phyloP scores from a whole-genome alignment of 2,329 filamentous ascomycete species.

The Cladosporium oxysporum region DNA sequence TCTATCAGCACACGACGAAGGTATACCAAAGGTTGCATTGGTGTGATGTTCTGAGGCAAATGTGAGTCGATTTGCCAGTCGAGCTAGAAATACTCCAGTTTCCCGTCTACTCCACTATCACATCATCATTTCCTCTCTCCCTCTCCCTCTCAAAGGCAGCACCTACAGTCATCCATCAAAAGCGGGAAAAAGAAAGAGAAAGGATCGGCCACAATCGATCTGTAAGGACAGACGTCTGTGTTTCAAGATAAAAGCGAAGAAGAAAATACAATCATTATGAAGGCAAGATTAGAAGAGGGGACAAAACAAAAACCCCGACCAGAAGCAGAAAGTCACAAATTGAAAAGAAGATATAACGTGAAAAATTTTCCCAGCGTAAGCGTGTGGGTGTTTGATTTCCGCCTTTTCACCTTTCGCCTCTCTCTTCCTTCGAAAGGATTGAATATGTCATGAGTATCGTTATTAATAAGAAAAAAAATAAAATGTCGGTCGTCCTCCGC shows the following conservation, averaged over 20 bases:
- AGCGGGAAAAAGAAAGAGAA: neutral
- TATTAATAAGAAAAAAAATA: neutral
- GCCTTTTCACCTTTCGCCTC: neutral
- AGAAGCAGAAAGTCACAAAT: neutral
- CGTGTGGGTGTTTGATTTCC: neutral
- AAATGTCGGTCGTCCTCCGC: neutral
- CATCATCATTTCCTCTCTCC: neutral
- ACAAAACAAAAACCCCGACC: neutral
- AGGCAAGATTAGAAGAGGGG: neutral
- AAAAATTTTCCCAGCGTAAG: neutral
- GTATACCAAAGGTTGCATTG: too few species aligned
- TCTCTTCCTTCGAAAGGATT: too few species aligned
- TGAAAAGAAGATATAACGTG: neutral
- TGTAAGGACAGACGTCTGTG: neutral
- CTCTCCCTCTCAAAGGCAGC: neutral
- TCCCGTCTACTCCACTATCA: neutral
- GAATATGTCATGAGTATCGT: conserved; percentile 2
- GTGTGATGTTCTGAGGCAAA: neutral
- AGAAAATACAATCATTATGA: neutral
- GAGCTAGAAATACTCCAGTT: neutral
- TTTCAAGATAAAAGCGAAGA: neutral
- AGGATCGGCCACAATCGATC: neutral
- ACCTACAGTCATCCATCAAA: neutral
- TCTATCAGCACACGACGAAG: too few species aligned
- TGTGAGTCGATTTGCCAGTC: neutral